Evolutionary conservation across 805 yeast genomes (phyloP), one percentile per base, ranked within the genome.

Genomic region (Zygoascus bituminiphila): DNA sequence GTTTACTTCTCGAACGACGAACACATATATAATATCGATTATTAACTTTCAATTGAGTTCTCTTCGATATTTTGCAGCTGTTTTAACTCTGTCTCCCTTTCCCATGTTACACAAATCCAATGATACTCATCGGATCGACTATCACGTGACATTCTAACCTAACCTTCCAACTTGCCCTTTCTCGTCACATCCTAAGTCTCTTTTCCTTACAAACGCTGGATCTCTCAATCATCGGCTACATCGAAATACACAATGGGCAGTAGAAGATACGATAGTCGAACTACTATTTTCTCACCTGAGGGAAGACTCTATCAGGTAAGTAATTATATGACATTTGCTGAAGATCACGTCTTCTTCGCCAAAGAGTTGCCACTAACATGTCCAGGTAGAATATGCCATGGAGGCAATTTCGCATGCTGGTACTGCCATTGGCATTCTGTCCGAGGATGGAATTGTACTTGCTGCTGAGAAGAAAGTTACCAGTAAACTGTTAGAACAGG

Each of bases 201-300:
- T 9, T 26, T 26, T 9, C 9, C 9, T 26, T 26, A 26, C 9
- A 9, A 26, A n/a, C n/a, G n/a, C n/a, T n/a, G n/a, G n/a, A n/a
- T n/a, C n/a, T n/a, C n/a, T n/a, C n/a, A n/a, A n/a, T n/a, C n/a
- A n/a, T n/a, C n/a, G n/a, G n/a, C n/a, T n/a, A n/a, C n/a, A n/a
- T n/a, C n/a, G n/a, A 42, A 5, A 42, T 25, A 10, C 20, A 48
- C 10, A 23, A 48, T 48, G 51, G 51, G 51, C 22, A 47, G 52
- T 31, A 84, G 98, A 84, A 82, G 99, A 78, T 93, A 93, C 88
- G 99, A 93, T 71, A 84, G 96, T 53, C 81, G 99, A 77, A 93
- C 99, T 45, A 93, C 98, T 4, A 94, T 93, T 62, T 93, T 93
- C 71, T 91, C 98, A 36, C 99, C 99, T 8, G 99, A 93, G 66